These are phyloP conservation scores for Trametes sp. DNA, from an alignment of 1,284 basidiomycete species.

Conservation along the genomic window DNA sequence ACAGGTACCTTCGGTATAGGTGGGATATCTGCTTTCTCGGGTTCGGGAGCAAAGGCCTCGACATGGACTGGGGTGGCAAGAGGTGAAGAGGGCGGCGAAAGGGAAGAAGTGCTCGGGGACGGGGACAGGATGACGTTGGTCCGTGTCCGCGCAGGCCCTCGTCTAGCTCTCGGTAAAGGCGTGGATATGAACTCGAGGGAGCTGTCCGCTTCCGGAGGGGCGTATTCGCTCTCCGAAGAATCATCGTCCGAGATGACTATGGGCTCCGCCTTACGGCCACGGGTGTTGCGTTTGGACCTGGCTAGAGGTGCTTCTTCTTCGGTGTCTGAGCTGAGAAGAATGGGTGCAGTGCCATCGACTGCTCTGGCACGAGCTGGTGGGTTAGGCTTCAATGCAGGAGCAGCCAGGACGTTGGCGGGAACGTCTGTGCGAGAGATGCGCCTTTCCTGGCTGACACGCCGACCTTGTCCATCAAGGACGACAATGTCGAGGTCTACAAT, in stretches of 20 bases:
- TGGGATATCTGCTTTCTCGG: background rate
- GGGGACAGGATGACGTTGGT: slow-evolving; percentile 21
- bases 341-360: background rate
- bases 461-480: slow-evolving; percentile 65
- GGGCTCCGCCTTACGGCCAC: slow-evolving; percentile 32
- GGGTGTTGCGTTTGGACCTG: slow-evolving; percentile 25
- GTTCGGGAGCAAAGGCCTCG: background rate
- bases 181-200: slow-evolving; percentile 26
- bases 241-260: slow-evolving; percentile 47
- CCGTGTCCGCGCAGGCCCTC: slow-evolving; percentile 9
- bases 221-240: slow-evolving; percentile 37
- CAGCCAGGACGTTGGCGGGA: slow-evolving; percentile 36
- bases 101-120: slow-evolving; percentile 14
- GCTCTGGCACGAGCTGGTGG: background rate
- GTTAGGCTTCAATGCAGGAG: slow-evolving; percentile 14
- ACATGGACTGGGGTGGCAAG: background rate
- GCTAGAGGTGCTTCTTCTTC: slow-evolving; percentile 36
- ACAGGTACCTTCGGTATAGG: background rate
- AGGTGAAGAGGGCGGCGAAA: slow-evolving; percentile 18
- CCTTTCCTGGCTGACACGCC: slow-evolving; percentile 60
- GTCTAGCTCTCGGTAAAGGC: slow-evolving; percentile 20
- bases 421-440: slow-evolving; percentile 43
- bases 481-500: slow-evolving; percentile 72
- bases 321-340: slow-evolving; percentile 31
- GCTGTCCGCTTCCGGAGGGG: slow-evolving; percentile 8